phyloP scores from a whole-genome alignment of 371 early-diverging fungal genomes.

The Chytridium lagenaria region DNA sequence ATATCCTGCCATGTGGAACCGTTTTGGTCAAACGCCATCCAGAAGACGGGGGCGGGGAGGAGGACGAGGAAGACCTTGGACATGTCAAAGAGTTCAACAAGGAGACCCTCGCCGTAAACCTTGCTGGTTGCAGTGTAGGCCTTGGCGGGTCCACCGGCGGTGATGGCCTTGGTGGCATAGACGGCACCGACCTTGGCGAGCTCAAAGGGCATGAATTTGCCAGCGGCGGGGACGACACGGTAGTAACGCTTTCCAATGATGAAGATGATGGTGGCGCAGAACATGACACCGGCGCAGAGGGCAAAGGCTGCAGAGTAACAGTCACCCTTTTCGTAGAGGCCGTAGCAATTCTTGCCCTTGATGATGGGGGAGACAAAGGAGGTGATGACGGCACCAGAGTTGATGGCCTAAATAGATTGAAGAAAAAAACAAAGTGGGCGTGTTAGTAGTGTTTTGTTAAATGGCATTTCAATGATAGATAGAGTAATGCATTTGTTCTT shows the following conservation, averaged over 20 bases:
- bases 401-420: constrained; percentile 40
- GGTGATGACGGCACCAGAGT: constrained; percentile 46
- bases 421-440: not conserved
- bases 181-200: constrained; percentile 40
- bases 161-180: constrained; percentile 28
- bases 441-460: constrained; percentile 11
- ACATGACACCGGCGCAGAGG: constrained; percentile 51
- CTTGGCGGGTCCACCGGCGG: constrained; percentile 21
- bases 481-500: not conserved
- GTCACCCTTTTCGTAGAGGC: constrained; percentile 24
- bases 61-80: constrained; percentile 52
- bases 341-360: constrained; percentile 17
- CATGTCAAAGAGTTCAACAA: constrained; percentile 56
- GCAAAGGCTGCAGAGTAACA: constrained; percentile 47
- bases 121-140: constrained; percentile 45
- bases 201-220: constrained; percentile 59
- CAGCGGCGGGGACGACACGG: constrained; percentile 62
- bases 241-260: constrained; percentile 57
- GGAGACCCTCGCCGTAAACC: constrained; percentile 47
- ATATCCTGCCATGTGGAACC: constrained; percentile 58
- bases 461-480: not conserved
- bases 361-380: constrained; percentile 46
- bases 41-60: constrained; percentile 60
- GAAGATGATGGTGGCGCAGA: constrained; percentile 53
- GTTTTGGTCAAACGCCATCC: constrained; percentile 67